phyloP scores from a whole-genome alignment of 495 filamentous ascomycete genomes.

The Trichocladium antarcticum region DNA sequence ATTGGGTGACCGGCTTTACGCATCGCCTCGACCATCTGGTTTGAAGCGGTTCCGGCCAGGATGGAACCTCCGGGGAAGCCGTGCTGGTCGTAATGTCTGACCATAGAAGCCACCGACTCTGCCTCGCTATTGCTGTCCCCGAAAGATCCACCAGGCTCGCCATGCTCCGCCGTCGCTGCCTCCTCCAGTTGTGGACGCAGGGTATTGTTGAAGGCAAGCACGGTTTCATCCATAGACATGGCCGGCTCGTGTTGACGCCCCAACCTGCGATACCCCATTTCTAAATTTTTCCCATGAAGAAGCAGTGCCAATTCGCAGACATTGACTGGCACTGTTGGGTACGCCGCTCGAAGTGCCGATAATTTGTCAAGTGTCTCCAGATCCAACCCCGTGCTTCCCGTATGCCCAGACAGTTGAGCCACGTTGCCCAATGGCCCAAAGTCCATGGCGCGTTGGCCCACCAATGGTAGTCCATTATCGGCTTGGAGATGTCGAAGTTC shows the following conservation, averaged over 20 bases:
- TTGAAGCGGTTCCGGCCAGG: slow-evolving; percentile 30
- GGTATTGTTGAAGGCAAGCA: slow-evolving; percentile 4
- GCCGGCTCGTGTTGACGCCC: neutral
- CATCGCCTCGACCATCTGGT: slow-evolving; percentile 27
- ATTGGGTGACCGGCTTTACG: slow-evolving; percentile 20
- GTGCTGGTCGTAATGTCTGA: slow-evolving; percentile 37
- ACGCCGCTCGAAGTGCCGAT: slow-evolving; percentile 26
- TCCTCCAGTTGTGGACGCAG: neutral
- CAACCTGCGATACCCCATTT: slow-evolving; percentile 12
- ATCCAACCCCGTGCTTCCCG: neutral
- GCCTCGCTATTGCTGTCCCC: slow-evolving; percentile 16
- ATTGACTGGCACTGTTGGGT: slow-evolving; percentile 21
- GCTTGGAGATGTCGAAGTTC: slow-evolving; percentile 14
- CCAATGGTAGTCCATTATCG: slow-evolving; percentile 5
- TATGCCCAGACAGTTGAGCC: neutral
- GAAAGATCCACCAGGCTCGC: neutral
- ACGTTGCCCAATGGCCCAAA: neutral
- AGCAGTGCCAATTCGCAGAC: slow-evolving; percentile 23
- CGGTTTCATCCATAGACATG: slow-evolving; percentile 5
- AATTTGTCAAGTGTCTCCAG: slow-evolving; percentile 22
- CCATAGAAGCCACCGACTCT: slow-evolving; percentile 21
- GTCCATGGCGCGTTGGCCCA: neutral
- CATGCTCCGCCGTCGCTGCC: neutral
- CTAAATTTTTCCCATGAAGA: slow-evolving; percentile 7
- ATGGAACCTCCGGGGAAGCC: slow-evolving; percentile 43